Evolutionary conservation across 1,284 basidiomycete species (phyloP).

Genomic region (Cryptococcus maquisensis): DNA sequence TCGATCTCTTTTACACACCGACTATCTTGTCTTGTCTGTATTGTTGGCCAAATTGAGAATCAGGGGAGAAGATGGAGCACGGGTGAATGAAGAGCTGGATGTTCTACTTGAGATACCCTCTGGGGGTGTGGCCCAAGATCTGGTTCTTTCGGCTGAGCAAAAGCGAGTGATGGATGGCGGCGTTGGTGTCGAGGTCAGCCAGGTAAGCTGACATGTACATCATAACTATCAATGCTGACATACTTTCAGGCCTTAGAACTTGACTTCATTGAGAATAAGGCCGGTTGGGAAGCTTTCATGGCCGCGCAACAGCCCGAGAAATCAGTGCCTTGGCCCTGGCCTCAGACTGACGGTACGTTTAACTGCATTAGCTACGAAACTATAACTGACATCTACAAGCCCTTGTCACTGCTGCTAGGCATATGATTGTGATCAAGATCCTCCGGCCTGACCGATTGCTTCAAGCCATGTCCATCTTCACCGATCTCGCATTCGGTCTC

Average conservation of each 20-base stretch:
- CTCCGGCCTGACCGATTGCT: constrained; percentile 44
- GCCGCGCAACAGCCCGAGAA: constrained; percentile 66
- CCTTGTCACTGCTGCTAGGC: constrained; percentile 29
- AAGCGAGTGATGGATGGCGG: constrained; percentile 26
- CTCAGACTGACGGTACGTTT: constrained; percentile 29
- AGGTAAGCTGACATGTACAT: constrained; percentile 46
- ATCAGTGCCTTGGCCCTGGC: constrained; percentile 72
- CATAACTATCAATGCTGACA: neutral
- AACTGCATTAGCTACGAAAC: neutral
- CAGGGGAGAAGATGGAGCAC: constrained; percentile 61
- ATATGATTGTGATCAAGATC: constrained; percentile 34
- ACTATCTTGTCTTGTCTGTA: constrained; percentile 87
- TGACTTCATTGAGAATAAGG: constrained; percentile 62
- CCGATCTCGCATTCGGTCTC: constrained; percentile 37
- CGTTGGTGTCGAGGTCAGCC: constrained; percentile 52
- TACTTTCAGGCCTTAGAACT: constrained; percentile 53
- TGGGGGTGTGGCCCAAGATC: constrained; percentile 6
- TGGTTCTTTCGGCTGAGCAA: constrained; percentile 28
- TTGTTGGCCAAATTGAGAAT: constrained; percentile 87
- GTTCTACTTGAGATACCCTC: constrained; percentile 72
- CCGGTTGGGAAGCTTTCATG: constrained; percentile 74
- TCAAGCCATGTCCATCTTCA: constrained; percentile 31
- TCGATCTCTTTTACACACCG: constrained; percentile 82
- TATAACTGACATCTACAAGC: constrained; percentile 13
- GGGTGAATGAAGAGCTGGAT: constrained; percentile 78